These are phyloP conservation scores for Hanseniaspora meyeri DNA, from an alignment of 805 yeast genomes.

Conservation along the genomic window DNA sequence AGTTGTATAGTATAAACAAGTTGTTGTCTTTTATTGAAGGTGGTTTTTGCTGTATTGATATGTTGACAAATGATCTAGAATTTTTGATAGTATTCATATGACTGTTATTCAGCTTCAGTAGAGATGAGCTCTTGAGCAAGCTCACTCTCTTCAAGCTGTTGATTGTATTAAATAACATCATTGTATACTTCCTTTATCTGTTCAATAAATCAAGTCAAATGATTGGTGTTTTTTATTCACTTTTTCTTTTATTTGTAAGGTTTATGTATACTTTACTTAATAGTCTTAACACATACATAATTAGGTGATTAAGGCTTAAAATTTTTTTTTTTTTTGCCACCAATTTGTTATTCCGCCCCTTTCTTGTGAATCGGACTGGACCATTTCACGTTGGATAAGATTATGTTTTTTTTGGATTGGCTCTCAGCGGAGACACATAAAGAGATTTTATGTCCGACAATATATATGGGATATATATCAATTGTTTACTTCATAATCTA, in stretches of 20 bases:
- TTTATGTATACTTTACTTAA: no score
- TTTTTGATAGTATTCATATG: not conserved
- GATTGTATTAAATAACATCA: not conserved
- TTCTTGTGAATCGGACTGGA: not conserved
- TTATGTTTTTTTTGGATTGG: no score
- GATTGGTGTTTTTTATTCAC: not conserved
- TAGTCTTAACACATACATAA: no score
- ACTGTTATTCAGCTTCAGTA: not conserved
- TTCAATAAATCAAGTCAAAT: no score
- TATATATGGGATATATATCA: not conserved
- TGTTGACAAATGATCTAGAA: not conserved
- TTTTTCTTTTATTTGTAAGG: no score
- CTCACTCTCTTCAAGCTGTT: not conserved
- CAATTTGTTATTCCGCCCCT: not conserved
- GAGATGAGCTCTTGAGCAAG: not conserved
- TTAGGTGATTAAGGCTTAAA: not conserved
- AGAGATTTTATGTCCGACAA: not conserved
- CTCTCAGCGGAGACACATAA: no score
- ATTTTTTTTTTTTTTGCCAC: no score
- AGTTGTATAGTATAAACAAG: slow-evolving; percentile 1
- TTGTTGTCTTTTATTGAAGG: not conserved
- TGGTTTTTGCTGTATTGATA: not conserved
- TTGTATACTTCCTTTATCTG: not conserved
- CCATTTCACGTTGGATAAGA: not conserved
- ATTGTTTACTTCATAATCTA: slow-evolving; percentile 3